Base-by-base conservation (phyloP, 2,329 filamentous ascomycete species). In the Aspergillus sp. region DNA sequence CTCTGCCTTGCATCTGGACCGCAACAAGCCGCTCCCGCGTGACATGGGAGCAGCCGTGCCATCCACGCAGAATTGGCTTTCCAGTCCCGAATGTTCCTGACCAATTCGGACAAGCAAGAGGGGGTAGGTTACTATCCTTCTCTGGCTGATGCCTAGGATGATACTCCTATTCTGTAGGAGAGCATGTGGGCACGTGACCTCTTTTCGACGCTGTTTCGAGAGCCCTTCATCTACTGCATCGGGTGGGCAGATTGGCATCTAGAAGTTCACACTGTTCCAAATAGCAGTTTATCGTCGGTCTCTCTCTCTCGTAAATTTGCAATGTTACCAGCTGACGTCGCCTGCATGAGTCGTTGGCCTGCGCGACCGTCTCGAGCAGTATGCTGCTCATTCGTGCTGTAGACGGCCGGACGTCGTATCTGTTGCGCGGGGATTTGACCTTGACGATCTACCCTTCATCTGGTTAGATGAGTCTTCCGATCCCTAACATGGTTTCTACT, bases 331-430 rank as follows among this genome's bases (percentile, higher is more conserved):
- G 2, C 73, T 70, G 36, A 80, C 78, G 2, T 72, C 72, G 23
- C 74, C 76, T 55, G 66, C 69, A 17, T 80, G 76, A 74, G 78
- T 75, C 48, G 63, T 70, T 17, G 71, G 73, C 1, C 63, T 79
- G 51, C 68, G 67, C 50, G 72, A 70, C 61, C 69, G 66, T 72
- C 12, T 64, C 69, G 45, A 76, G 75, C 30, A 67, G 70, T 9
- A 71, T 77, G 9, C 61, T 81, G 47, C 47, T 82, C n/a, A 74
- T 74, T 10, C 69, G 80, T 15, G 70, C 77, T 38, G 79, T 78
- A 3, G 54, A 43, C 51, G 59, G 56, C 4, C 56, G 59, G 41
- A 58, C 52, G 25, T 50, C 32, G 43, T 61, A 59, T 38, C 12
- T 30, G 2, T 36, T 51, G 3, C 30, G 41, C 5, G 59, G 59